Evolutionary conservation across 306 rosid genomes (phyloP).

Genomic region (Acacia crassicarpa): DNA sequence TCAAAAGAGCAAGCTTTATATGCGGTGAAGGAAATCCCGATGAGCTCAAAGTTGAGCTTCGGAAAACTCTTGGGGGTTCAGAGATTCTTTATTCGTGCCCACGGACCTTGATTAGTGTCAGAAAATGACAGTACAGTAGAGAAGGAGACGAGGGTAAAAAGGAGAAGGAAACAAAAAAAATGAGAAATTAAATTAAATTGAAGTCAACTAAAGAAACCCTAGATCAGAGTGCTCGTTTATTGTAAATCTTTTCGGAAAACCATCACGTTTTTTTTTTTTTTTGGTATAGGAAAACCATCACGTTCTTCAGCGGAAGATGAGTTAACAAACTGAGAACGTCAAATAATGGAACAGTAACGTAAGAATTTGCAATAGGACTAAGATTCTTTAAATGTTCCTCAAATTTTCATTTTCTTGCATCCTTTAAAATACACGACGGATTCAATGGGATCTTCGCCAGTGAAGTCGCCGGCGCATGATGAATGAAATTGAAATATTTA

Average conservation of each 20-base stretch:
- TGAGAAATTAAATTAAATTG: not conserved
- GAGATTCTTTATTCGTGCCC: conserved; percentile 27
- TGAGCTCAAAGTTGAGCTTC: conserved; percentile 18
- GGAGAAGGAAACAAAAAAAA: not conserved
- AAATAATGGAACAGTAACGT: not conserved
- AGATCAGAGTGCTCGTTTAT: not conserved
- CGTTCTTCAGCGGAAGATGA: not conserved
- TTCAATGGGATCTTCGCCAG: not conserved
- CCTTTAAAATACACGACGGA: not conserved
- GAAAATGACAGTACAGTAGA: conserved; percentile 32
- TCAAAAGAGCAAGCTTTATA: conserved; percentile 31
- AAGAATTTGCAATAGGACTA: not conserved
- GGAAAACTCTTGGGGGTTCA: conserved; percentile 16
- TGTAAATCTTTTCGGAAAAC: not conserved
- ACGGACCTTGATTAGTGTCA: not conserved
- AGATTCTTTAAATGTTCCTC: not conserved
- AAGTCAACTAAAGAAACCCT: not conserved
- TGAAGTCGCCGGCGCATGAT: not conserved
- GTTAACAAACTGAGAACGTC: not conserved
- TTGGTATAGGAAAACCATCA: not conserved
- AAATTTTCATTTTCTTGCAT: not conserved
- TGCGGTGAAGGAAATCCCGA: not conserved
- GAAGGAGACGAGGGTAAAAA: not conserved
- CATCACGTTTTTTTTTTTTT: too few relatives aligned
- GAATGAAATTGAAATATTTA: not conserved